Evolutionary conservation across 208 protist genomes (phyloP).

Genomic region (Acanthamoeba healyi): DNA sequence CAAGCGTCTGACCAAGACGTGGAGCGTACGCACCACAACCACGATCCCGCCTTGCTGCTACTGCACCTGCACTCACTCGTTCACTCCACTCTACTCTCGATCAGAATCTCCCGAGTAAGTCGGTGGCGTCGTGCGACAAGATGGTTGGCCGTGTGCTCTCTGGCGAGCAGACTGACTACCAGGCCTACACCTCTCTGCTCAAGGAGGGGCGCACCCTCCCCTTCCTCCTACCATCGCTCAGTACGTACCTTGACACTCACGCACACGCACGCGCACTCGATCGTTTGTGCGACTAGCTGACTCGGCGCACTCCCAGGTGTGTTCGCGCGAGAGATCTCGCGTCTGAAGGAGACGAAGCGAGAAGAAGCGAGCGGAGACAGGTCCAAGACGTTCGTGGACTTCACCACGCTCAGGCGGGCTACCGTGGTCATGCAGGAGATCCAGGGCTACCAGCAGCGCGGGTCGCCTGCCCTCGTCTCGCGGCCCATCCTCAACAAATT

Average conservation of each 20-base stretch:
- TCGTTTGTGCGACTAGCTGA: too few species aligned
- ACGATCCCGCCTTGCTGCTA: too few species aligned
- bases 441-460: conserved; percentile 33
- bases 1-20: neutral
- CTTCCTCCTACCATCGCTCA: conserved; percentile 1
- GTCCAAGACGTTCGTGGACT: neutral
- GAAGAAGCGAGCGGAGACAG: neutral
- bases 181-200: neutral
- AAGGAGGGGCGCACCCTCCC: conserved; percentile 29
- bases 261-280: too few species aligned
- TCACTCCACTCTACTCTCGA: neutral
- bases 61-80: neutral
- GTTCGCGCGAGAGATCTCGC: conserved; percentile 18
- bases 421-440: conserved; percentile 45
- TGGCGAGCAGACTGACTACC: conserved; percentile 14
- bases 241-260: neutral
- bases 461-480: neutral
- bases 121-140: neutral
- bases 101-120: conserved; percentile 5
- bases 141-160: neutral
- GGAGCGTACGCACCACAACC: neutral
- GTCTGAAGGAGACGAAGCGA: neutral
- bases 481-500: conserved; percentile 16
- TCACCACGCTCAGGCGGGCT: neutral
- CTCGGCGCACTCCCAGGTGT: neutral